Evolutionary conservation across 139 green algal species (phyloP).

Genomic region (Chlorella ohadii): DNA sequence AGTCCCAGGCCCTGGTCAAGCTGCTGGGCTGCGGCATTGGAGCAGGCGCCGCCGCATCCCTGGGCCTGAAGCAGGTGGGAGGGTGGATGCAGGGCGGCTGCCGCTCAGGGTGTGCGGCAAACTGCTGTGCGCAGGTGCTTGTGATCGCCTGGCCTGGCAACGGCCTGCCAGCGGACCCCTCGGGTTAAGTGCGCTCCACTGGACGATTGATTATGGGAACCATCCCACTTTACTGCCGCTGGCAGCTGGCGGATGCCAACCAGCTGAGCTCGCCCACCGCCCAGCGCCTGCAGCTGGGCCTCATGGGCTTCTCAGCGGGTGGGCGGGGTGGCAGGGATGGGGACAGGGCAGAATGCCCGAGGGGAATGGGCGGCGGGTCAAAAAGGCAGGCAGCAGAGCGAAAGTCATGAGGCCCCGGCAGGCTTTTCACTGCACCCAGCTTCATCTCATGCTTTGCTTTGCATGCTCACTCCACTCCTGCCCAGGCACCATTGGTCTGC

Average conservation of each 20-base stretch:
- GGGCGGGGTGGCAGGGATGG: not conserved
- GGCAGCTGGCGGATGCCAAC: conserved; percentile 1
- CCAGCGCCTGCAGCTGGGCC: conserved; percentile 43
- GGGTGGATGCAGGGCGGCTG: too few species aligned
- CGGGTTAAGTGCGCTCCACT: too few species aligned
- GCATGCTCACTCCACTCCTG: not conserved
- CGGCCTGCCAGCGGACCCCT: too few species aligned
- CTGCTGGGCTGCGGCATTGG: conserved; percentile 35
- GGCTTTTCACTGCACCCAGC: too few species aligned
- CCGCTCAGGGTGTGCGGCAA: too few species aligned
- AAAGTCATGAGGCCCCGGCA: too few species aligned
- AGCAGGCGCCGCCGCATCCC: conserved; percentile 1
- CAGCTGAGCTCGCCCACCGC: conserved; percentile 26
- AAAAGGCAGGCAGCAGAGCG: too few species aligned
- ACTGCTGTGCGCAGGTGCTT: too few species aligned
- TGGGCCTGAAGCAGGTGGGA: conserved; percentile 26
- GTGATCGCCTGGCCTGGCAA: too few species aligned
- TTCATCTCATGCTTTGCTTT: not conserved
- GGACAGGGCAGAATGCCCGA: not conserved
- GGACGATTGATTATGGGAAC: too few species aligned
- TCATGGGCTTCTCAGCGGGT: conserved; percentile 38
- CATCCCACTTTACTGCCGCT: too few species aligned
- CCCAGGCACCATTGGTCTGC: conserved; percentile 30
- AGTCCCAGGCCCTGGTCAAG: conserved; percentile 39
- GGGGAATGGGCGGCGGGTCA: not conserved